phyloP scores from a whole-genome alignment of 352 stramenopile species.

The Blastocystis sp. region DNA sequence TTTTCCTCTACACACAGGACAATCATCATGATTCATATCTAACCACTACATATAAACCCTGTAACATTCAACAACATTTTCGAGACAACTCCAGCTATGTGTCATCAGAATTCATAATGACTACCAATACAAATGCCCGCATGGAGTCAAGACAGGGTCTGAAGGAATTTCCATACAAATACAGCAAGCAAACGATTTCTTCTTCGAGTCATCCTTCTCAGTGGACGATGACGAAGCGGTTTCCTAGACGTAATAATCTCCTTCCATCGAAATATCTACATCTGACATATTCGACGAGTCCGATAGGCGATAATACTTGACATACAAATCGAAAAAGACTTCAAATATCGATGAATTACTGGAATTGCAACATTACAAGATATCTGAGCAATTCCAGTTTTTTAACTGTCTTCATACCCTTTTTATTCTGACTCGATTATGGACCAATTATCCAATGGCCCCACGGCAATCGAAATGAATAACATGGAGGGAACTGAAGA shows the following conservation, averaged over 20 bases:
- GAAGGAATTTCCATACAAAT: constrained; percentile 43
- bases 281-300: background rate
- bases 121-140: constrained; percentile 55
- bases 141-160: constrained; percentile 47
- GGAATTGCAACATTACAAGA: background rate
- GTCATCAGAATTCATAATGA: background rate
- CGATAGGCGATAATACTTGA: background rate
- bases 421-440: background rate
- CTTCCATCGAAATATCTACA: background rate
- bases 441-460: background rate
- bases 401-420: background rate
- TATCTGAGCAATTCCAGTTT: background rate
- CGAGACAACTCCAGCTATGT: constrained; percentile 53
- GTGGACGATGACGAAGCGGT: background rate
- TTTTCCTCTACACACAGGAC: constrained; percentile 50
- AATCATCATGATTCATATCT: constrained; percentile 7
- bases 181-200: constrained; percentile 30
- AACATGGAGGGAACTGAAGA: background rate
- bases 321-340: background rate
- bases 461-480: background rate
- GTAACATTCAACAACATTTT: background rate
- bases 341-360: background rate
- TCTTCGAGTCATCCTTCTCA: background rate
- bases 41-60: constrained; percentile 32
- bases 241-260: background rate